Percentiles rank a stretch among this genome's conserved stretches.
These are phyloP conservation scores for Alternaria dauci DNA, from an alignment of 2,329 filamentous ascomycete species.

Conservation along the genomic window DNA sequence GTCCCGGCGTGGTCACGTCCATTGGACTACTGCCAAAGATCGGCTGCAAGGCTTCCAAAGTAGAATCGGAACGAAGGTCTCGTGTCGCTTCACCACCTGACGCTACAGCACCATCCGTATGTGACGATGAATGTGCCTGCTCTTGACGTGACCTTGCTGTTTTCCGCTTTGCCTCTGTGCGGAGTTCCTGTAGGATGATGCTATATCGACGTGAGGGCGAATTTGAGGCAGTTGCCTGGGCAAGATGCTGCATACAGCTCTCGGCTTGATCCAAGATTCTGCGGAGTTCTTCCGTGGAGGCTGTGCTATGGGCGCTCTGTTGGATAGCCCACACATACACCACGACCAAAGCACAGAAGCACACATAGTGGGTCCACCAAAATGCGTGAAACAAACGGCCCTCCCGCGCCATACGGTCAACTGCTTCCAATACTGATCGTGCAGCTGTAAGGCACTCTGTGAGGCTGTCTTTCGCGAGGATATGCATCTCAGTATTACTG, in stretches of 20 bases:
- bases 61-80: neutral
- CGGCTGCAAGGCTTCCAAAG: constrained; percentile 26
- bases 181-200: constrained; percentile 58
- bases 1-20: constrained; percentile 20
- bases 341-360: constrained; percentile 59
- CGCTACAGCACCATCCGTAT: neutral
- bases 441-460: constrained; percentile 56
- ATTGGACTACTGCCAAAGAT: constrained; percentile 36
- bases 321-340: constrained; percentile 61
- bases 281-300: constrained; percentile 15
- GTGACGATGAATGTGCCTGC: neutral
- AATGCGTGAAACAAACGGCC: constrained; percentile 54
- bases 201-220: constrained; percentile 59
- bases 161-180: constrained; percentile 50
- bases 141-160: constrained; percentile 22
- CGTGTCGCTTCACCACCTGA: too few species aligned
- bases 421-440: constrained; percentile 47
- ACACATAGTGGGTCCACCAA: constrained; percentile 61
- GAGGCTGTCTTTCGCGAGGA: constrained; percentile 50
- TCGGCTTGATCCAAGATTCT: constrained; percentile 55
- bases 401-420: constrained; percentile 52
- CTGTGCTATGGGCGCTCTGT: constrained; percentile 24
- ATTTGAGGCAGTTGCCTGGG: constrained; percentile 57
- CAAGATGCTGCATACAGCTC: constrained; percentile 56
- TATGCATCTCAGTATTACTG: constrained; percentile 28